Evolutionary conservation across 352 stramenopile species (phyloP).

Genomic region (Pythium graminicola): DNA sequence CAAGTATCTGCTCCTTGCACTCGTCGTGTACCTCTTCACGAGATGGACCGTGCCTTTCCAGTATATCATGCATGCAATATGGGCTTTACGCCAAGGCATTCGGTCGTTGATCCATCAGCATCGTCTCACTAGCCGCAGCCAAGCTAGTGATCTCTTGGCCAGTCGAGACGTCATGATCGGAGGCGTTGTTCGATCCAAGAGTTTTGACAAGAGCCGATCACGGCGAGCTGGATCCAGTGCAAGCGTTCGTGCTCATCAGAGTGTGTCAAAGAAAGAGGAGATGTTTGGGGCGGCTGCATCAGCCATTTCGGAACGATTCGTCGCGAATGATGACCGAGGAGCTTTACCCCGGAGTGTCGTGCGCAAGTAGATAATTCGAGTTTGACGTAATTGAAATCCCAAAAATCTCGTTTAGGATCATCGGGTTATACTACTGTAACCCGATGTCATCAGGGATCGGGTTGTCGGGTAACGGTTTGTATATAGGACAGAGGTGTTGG

Average conservation of each 20-base stretch:
- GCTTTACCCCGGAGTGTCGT: conserved; percentile 1
- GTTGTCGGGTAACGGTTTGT: not conserved
- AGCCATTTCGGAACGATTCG: conserved; percentile 71
- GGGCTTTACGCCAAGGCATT: conserved; percentile 57
- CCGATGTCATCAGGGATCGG: too few species aligned
- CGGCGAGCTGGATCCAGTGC: conserved; percentile 56
- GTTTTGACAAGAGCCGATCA: conserved; percentile 37
- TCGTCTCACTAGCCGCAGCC: conserved; percentile 51
- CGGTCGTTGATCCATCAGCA: conserved; percentile 72
- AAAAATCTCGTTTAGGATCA: too few species aligned
- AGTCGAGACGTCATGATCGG: conserved; percentile 28
- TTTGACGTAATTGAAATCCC: too few species aligned
- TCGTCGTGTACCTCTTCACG: conserved; percentile 74
- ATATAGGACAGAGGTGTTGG: too few species aligned
- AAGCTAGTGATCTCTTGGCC: conserved; percentile 42
- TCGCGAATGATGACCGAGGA: conserved; percentile 33
- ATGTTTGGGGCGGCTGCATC: conserved; percentile 76
- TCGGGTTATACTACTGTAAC: not conserved
- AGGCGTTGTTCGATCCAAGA: conserved; percentile 6
- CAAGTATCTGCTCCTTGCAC: conserved; percentile 69
- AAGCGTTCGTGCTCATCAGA: conserved; percentile 51
- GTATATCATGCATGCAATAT: conserved; percentile 59
- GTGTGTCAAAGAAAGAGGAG: conserved; percentile 79
- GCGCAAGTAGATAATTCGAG: conserved; percentile 4
- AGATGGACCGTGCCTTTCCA: conserved; percentile 79